Percentiles rank a stretch among this genome's conserved stretches.
Conservation (phyloP, 345 rosid genomes). For the Leavenworthia alabamica region DNA sequence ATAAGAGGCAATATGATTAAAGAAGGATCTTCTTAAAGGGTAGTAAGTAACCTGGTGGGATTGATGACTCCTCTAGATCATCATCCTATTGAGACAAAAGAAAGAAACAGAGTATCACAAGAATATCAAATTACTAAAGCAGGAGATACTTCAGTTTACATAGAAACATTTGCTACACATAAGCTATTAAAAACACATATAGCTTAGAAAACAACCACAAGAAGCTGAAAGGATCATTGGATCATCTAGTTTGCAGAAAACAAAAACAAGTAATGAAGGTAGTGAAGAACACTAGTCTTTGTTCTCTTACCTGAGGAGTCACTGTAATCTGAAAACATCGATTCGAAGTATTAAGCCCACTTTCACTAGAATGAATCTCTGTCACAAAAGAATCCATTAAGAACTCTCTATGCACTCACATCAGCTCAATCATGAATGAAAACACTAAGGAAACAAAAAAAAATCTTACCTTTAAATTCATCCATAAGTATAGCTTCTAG, state of each 20-base stretch:
- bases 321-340: slow-evolving; percentile 76
- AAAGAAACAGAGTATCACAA: no score
- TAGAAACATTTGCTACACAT: background rate
- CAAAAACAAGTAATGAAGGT: background rate
- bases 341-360: slow-evolving; percentile 83
- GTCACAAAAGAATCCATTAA: slow-evolving; percentile 14
- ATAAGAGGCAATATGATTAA: background rate
- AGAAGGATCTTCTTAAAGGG: background rate
- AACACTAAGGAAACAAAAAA: background rate
- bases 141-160: background rate
- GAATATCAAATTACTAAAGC: no score
- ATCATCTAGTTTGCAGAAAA: no score
- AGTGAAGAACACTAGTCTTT: background rate
- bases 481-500: slow-evolving; percentile 92
- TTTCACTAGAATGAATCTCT: slow-evolving; percentile 88
- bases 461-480: slow-evolving; percentile 68
- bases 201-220: background rate
- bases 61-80: slow-evolving; percentile 54
- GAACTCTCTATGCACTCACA: slow-evolving; percentile 11
- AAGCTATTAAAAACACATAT: background rate
- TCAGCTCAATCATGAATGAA: slow-evolving; percentile 10
- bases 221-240: background rate
- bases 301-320: slow-evolving; percentile 58
- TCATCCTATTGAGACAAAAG: slow-evolving; percentile 52
- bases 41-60: slow-evolving; percentile 52